Conservation (phyloP, 306 rosid species). For the Cicer cuneatum region DNA sequence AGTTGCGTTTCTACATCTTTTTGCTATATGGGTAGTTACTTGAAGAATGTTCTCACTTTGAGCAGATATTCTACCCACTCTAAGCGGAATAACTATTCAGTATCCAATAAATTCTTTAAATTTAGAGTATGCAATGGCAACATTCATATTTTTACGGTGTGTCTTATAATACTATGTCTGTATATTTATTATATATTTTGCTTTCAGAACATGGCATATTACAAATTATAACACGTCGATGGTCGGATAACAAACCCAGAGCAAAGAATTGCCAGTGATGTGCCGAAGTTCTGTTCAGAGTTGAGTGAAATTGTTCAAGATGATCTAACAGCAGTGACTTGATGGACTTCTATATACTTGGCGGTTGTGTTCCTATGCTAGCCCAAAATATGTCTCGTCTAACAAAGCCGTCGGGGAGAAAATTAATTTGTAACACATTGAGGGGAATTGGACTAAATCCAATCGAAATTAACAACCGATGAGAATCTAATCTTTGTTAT, state of each 20-base stretch:
- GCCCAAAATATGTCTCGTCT: constrained; percentile 94
- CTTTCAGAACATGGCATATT: constrained; percentile 94
- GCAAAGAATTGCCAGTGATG: constrained; percentile 96
- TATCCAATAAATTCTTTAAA: constrained; percentile 3
- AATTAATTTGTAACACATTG: no score
- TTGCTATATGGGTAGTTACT: constrained; percentile 35
- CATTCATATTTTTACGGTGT: background rate
- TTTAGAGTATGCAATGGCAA: constrained; percentile 15
- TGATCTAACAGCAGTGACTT: constrained; percentile 85
- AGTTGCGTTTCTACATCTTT: constrained; percentile 12
- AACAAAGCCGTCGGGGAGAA: no score
- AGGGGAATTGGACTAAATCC: no score
- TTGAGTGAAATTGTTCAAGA: constrained; percentile 98
- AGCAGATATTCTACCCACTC: constrained; percentile 14
- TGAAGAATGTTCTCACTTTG: constrained; percentile 18
- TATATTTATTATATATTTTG: constrained; percentile 44
- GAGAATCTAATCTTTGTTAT: no score
- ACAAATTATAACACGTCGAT: constrained; percentile 95
- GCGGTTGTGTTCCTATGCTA: constrained; percentile 97
- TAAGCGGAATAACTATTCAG: constrained; percentile 23
- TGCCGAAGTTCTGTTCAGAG: constrained; percentile 94
- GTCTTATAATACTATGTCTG: background rate
- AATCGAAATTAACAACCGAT: no score
- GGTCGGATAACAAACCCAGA: constrained; percentile 96
- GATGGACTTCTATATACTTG: constrained; percentile 94